Conservation (phyloP, 2,329 filamentous ascomycete genomes). For the Fusarium acutatum region DNA sequence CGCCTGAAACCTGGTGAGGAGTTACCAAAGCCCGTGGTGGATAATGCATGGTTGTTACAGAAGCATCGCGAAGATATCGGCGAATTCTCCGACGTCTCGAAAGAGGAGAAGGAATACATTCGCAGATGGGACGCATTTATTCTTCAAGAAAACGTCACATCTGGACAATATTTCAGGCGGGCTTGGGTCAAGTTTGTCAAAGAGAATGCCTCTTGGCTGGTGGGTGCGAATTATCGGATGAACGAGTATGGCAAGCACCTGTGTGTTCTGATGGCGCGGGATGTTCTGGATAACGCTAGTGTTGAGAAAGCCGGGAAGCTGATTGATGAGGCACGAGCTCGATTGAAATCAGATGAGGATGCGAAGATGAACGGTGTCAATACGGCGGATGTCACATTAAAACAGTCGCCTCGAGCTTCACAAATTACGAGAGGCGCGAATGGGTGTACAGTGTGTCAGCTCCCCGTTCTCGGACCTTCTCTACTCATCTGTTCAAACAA, state of each 20-base stretch:
- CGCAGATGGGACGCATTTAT: constrained; percentile 67
- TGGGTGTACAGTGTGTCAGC: constrained; percentile 59
- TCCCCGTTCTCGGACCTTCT: constrained; percentile 57
- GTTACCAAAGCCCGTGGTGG: constrained; percentile 54
- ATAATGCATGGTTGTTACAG: constrained; percentile 65
- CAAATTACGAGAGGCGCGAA: constrained; percentile 54
- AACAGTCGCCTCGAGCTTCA: constrained; percentile 44
- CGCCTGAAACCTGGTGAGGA: constrained; percentile 58
- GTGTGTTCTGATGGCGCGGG: constrained; percentile 59
- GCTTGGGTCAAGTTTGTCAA: constrained; percentile 62
- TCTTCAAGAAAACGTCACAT: constrained; percentile 59
- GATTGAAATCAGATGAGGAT: constrained; percentile 23
- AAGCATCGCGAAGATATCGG: constrained; percentile 66
- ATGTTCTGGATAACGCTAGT: constrained; percentile 55
- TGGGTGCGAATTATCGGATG: constrained; percentile 56
- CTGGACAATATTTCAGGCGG: constrained; percentile 60
- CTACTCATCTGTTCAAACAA: constrained; percentile 60
- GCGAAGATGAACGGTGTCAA: constrained; percentile 18
- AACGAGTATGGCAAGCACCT: constrained; percentile 65
- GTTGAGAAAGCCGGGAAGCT: constrained; percentile 53
- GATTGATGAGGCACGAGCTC: constrained; percentile 54
- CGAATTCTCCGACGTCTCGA: constrained; percentile 65
- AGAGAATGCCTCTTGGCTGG: constrained; percentile 62
- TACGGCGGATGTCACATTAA: constrained; percentile 26
- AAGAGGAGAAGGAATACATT: constrained; percentile 66